Conservation (phyloP, 1,139 yeast species). For the Pichia sp. region DNA sequence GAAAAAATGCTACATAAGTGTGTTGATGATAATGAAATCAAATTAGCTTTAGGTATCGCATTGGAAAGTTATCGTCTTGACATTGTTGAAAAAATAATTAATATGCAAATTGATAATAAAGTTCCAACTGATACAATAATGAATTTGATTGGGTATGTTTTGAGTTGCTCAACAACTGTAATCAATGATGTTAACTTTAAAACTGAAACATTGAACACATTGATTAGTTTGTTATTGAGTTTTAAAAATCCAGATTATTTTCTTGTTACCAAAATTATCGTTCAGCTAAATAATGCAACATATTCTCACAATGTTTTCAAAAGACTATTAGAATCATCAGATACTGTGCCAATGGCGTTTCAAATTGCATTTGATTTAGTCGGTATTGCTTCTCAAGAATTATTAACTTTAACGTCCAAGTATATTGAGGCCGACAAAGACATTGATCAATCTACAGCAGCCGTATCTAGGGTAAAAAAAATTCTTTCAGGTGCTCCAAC, state of each 20-base stretch:
- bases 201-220: slow-evolving; percentile 51
- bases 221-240: slow-evolving; percentile 55
- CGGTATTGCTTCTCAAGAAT: slow-evolving; percentile 87
- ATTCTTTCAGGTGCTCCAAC: slow-evolving; percentile 92
- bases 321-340: slow-evolving; percentile 42
- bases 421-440: slow-evolving; percentile 39
- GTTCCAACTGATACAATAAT: slow-evolving; percentile 46
- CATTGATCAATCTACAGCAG: slow-evolving; percentile 32
- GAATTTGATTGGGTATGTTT: slow-evolving; percentile 63
- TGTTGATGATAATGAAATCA: slow-evolving; percentile 60
- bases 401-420: slow-evolving; percentile 56
- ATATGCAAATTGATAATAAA: slow-evolving; percentile 31
- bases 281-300: slow-evolving; percentile 72
- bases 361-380: slow-evolving; percentile 97
- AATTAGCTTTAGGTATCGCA: slow-evolving; percentile 85
- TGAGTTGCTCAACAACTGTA: slow-evolving; percentile 67
- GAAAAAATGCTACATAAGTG: slow-evolving; percentile 86
- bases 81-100: slow-evolving; percentile 60
- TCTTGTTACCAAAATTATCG: slow-evolving; percentile 75
- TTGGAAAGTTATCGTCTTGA: slow-evolving; percentile 86
- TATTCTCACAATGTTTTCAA: slow-evolving; percentile 67
- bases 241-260: slow-evolving; percentile 70
- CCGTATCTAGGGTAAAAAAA: slow-evolving; percentile 45
- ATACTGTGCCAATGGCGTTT: slow-evolving; percentile 56
- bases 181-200: slow-evolving; percentile 58